Conservation (phyloP, 305 asterid genomes). For the Coffea humblotiana region DNA sequence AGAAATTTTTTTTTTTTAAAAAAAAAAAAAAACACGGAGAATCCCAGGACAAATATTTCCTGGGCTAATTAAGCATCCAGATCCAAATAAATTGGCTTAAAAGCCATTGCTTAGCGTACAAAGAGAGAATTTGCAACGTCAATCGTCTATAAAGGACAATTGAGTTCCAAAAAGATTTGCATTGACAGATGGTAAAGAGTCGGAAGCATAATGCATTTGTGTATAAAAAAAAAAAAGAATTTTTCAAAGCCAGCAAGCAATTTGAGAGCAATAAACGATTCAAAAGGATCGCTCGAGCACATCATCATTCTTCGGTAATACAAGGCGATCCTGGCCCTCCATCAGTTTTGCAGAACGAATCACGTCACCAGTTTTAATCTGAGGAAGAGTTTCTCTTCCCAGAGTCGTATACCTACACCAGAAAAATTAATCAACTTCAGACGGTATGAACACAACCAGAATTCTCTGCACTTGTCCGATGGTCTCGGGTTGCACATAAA, state of each 20-base stretch:
- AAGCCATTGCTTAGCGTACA: no score
- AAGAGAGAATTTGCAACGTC: background rate
- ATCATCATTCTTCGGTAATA: slow-evolving; percentile 53
- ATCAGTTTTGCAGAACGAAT: slow-evolving; percentile 77
- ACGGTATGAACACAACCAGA: background rate
- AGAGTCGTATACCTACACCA: slow-evolving; percentile 57
- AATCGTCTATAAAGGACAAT: background rate
- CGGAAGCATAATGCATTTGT: background rate
- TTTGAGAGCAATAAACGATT: background rate
- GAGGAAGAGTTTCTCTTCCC: slow-evolving; percentile 69
- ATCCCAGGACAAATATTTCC: background rate
- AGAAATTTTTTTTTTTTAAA: no score
- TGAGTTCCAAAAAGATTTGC: background rate
- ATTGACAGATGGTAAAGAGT: background rate
- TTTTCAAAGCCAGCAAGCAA: background rate
- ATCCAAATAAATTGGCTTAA: no score
- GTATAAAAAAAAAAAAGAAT: background rate
- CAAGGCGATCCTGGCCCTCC: slow-evolving; percentile 84
- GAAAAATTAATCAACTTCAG: slow-evolving; percentile 1
- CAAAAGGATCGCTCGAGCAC: background rate
- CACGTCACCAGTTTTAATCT: slow-evolving; percentile 80
- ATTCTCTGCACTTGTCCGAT: background rate
- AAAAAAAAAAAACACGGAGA: background rate
- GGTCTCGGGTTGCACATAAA: background rate
- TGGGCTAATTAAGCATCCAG: no score